These are phyloP conservation scores for Mycena venus DNA, from an alignment of 768 basidiomycete genomes.

Conservation along the genomic window DNA sequence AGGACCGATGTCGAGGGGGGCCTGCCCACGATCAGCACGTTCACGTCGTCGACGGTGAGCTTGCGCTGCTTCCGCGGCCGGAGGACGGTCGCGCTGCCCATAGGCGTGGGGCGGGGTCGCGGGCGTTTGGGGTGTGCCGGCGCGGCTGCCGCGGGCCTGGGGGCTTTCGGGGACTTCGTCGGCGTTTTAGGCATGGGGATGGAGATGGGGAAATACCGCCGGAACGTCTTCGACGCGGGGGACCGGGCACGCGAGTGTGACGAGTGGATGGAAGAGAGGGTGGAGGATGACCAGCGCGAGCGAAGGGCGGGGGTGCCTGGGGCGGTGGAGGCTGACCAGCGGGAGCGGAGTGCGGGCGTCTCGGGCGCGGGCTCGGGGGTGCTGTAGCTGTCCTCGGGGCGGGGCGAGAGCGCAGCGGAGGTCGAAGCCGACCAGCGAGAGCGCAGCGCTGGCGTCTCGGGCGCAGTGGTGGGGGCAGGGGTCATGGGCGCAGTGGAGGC, in stretches of 20 bases:
- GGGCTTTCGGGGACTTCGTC: too few relatives aligned
- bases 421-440: slow-evolving; percentile 66
- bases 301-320: slow-evolving; percentile 39
- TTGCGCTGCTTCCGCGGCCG: not conserved
- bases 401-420: not conserved
- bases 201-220: slow-evolving; percentile 40
- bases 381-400: not conserved
- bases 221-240: slow-evolving; percentile 41
- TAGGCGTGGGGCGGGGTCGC: not conserved
- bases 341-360: not conserved
- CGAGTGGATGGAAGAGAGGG: slow-evolving; percentile 45
- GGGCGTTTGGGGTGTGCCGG: slow-evolving; percentile 9
- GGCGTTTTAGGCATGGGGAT: not conserved
- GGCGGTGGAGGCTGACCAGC: not conserved
- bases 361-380: not conserved
- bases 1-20: not conserved
- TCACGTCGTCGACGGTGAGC: not conserved
- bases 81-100: not conserved
- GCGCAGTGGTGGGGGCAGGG: not conserved
- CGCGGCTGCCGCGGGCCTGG: slow-evolving; percentile 13
- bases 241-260: slow-evolving; percentile 43
- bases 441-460: slow-evolving; percentile 39
- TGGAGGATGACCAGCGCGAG: slow-evolving; percentile 64
- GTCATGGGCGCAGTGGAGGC: not conserved
- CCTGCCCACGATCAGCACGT: not conserved